These are phyloP conservation scores for Fusarium fracticaudum DNA, from an alignment of 2,329 filamentous ascomycete genomes.

Conservation along the genomic window DNA sequence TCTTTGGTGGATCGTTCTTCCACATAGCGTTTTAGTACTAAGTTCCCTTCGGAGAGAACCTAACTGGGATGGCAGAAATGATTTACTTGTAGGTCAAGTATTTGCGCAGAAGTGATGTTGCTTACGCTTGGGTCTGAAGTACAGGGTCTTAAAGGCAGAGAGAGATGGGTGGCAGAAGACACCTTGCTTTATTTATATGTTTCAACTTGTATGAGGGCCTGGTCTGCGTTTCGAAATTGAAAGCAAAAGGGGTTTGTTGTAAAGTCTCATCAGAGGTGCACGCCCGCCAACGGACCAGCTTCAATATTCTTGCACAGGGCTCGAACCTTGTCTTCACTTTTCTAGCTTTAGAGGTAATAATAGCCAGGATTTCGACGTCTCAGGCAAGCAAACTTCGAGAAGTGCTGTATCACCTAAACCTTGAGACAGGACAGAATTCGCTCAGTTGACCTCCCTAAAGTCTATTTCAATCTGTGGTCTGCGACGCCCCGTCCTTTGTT, in stretches of 20 bases:
- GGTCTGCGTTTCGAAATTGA: not conserved
- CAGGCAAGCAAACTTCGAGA: not conserved
- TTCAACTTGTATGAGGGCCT: not conserved
- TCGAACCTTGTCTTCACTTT: not conserved
- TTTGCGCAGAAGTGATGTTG: not conserved
- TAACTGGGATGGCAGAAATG: not conserved
- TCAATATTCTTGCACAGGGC: no score
- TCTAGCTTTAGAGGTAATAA: no score
- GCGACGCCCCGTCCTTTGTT: no score
- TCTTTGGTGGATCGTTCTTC: not conserved
- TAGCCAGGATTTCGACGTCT: not conserved
- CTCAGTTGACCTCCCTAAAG: not conserved
- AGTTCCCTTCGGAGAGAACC: not conserved
- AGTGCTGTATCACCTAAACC: not conserved
- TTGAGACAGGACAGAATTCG: not conserved
- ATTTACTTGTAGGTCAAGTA: not conserved
- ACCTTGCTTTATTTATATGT: not conserved
- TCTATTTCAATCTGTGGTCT: no score
- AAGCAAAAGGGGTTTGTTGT: not conserved
- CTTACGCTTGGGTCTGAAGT: not conserved
- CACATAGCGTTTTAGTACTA: not conserved
- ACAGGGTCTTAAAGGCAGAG: not conserved
- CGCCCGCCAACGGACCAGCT: not conserved
- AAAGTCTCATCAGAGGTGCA: not conserved
- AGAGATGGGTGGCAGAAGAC: not conserved